phyloP scores from a whole-genome alignment of 2,329 filamentous ascomycete species.

The Sclerotinia borealis region DNA sequence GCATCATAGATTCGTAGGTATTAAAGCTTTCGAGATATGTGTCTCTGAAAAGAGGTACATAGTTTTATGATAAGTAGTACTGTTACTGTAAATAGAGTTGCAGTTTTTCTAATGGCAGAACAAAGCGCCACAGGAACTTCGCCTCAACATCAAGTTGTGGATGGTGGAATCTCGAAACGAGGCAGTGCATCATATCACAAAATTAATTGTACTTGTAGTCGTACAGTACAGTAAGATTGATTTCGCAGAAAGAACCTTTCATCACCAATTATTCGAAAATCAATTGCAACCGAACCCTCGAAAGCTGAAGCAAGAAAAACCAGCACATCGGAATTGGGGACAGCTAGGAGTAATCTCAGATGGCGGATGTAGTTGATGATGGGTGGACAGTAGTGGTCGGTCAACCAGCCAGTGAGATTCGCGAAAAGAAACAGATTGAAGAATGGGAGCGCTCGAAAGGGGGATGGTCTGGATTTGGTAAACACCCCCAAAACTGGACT shows the following conservation, averaged over 20 bases:
- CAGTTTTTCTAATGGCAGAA: too few relatives aligned
- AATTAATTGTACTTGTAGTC: too few relatives aligned
- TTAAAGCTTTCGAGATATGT: too few relatives aligned
- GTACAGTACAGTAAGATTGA: background rate
- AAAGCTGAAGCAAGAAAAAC: background rate
- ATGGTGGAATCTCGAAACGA: too few relatives aligned
- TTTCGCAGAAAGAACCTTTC: background rate
- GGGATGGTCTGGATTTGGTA: conserved; percentile 25
- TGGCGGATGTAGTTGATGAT: conserved; percentile 14
- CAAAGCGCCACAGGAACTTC: conserved; percentile 1
- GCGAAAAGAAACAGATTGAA: conserved; percentile 22
- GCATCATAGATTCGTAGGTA: too few relatives aligned
- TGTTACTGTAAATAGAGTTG: too few relatives aligned
- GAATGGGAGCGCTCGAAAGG: conserved; percentile 22
- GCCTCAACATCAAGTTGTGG: background rate
- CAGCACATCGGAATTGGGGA: background rate
- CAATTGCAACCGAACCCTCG: background rate
- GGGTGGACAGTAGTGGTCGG: conserved; percentile 22
- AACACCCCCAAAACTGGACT: conserved; percentile 19
- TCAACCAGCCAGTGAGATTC: conserved; percentile 20
- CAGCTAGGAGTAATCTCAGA: background rate
- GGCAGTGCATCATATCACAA: background rate
- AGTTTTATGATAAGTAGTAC: too few relatives aligned
- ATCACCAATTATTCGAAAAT: background rate
- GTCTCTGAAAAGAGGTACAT: too few relatives aligned